A percentile compares a stretch with the other conserved stretches of the same genome.
Conservation (phyloP, 345 rosid species). For the Dimocarpus longan region DNA sequence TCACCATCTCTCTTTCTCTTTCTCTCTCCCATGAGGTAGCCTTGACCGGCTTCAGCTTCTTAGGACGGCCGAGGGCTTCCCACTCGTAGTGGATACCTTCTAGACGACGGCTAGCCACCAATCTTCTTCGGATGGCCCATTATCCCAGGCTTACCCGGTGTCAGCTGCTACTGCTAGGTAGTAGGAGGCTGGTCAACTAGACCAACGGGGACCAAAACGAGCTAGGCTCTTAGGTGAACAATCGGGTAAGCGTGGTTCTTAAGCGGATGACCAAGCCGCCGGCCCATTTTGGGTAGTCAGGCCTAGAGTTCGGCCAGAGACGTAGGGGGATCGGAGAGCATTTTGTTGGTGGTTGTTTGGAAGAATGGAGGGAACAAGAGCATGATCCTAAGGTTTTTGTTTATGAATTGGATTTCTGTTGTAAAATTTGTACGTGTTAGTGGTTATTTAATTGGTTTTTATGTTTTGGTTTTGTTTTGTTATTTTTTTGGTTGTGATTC, state of each 20-base stretch:
- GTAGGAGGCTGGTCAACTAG: no score
- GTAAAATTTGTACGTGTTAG: no score
- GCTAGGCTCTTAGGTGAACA: background rate
- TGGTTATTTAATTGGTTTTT: no score
- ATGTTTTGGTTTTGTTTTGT: no score
- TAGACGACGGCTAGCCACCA: constrained; percentile 6
- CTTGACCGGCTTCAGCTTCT: constrained; percentile 33
- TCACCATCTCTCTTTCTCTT: no score
- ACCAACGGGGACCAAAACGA: no score
- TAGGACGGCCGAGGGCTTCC: constrained; percentile 48
- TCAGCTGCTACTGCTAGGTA: no score
- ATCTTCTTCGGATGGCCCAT: constrained; percentile 52
- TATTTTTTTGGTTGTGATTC: no score
- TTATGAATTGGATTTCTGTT: no score
- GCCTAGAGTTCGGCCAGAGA: constrained; percentile 25
- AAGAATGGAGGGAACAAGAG: background rate
- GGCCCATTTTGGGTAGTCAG: constrained; percentile 42
- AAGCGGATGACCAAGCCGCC: constrained; percentile 77
- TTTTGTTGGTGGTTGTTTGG: background rate
- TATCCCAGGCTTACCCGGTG: constrained; percentile 27
- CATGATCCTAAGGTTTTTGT: no score
- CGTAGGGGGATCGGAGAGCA: background rate
- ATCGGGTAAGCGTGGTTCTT: constrained; percentile 36
- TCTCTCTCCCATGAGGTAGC: constrained; percentile 19
- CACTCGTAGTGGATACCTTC: constrained; percentile 29